These are phyloP conservation scores for Cytospora piceicola DNA, from an alignment of 2,329 filamentous ascomycete species.

Conservation along the genomic window DNA sequence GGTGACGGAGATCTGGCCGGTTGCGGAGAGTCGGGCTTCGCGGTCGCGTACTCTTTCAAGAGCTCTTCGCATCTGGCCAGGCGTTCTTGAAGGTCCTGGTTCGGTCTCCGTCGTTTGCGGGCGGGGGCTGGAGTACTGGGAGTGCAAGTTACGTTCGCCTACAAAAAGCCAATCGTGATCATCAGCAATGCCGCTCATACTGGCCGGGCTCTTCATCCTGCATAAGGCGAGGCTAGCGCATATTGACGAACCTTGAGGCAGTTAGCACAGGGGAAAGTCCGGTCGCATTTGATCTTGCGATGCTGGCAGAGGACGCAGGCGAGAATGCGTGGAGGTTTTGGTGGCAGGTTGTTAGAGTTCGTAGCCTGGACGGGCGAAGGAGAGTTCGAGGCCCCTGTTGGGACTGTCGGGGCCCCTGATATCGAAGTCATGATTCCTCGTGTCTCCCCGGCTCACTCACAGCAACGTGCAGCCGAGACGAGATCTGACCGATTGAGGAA, in stretches of 20 bases:
- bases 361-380: not conserved
- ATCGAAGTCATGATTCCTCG: not conserved
- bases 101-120: constrained; percentile 61
- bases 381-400: constrained; percentile 5
- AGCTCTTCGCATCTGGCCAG: constrained; percentile 62
- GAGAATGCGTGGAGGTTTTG: constrained; percentile 51
- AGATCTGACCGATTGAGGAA: not conserved
- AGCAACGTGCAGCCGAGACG: not conserved
- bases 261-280: constrained; percentile 62
- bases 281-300: constrained; percentile 66
- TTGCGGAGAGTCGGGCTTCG: constrained; percentile 34
- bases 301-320: constrained; percentile 63
- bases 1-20: constrained; percentile 32
- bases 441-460: not conserved
- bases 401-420: constrained; percentile 6
- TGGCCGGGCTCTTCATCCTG: not conserved
- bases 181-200: constrained; percentile 17
- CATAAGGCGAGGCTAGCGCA: not conserved
- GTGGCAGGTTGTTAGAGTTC: constrained; percentile 11
- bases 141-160: constrained; percentile 64
- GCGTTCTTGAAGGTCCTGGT: constrained; percentile 65
- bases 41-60: constrained; percentile 59
- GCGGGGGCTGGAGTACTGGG: constrained; percentile 64
- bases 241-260: constrained; percentile 58
- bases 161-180: not conserved